Evolutionary conservation across 805 yeast species (phyloP), one percentile per base, ranked within the genome.

Genomic region (Wickerhamiella dianesei): DNA sequence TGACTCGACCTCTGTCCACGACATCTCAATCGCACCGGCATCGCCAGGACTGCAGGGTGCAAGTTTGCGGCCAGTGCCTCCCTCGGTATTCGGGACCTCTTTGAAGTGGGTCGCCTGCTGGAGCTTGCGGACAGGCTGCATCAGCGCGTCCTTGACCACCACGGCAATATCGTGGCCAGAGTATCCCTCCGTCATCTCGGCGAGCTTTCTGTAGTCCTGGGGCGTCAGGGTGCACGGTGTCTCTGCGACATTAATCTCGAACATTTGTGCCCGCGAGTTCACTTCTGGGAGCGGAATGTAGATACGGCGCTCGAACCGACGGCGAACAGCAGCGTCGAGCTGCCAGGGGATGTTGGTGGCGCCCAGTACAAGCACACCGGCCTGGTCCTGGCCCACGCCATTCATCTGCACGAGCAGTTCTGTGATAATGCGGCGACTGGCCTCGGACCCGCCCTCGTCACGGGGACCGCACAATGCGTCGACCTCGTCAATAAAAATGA

Each of bases 311-410:
- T 92, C 98, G 59, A 92, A 92, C 64, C 98, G 80, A 68, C 99
- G 80, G 64, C 98, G 76, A 43, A 92, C 85, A 5, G 98, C 99
- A 41, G 96, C 86, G 64, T 92, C 98, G 55, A 92, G 71, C 67
- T 89, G 96, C 98, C 98, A 92, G 17, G 98, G 98, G 50, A 92
- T 92, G 64, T 92, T 92, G 5, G 98, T 92, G 1, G 98, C 98
- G 22, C 98, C 98, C 45, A 92, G 70, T 0, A 92, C 97, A 35
- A 92, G 69, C 1, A 92, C 96, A 6, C 98, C 98, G 43, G 74
- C 73, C 1, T 95, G 69, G 61, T 92, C 97, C 61, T 86, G 88
- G 14, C 98, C 98, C 14, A 92, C 98, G 57, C 98, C 98, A 64
- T 92, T 92, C 98, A 92, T 92, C 62, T 92, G 98, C 3, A 92